These are phyloP conservation scores for Hericium rajendrae DNA, from an alignment of 768 basidiomycete genomes.

Conservation along the genomic window DNA sequence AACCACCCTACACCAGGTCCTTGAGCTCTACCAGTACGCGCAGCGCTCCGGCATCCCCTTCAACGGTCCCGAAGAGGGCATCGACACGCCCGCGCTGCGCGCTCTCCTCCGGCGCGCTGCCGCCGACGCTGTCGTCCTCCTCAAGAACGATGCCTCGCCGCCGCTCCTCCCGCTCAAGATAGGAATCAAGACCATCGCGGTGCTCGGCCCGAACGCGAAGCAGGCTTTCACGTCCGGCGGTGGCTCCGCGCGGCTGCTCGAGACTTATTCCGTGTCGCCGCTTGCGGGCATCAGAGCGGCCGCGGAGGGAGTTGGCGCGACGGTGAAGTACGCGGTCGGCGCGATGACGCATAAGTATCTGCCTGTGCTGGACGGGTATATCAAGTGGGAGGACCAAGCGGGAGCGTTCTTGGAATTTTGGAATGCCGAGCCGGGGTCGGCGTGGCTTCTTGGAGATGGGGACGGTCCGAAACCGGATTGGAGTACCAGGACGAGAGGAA, in stretches of 20 bases:
- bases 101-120: constrained; percentile 40
- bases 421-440: constrained; percentile 33
- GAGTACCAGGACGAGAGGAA: constrained; percentile 28
- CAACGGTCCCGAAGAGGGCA: constrained; percentile 34
- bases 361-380: constrained; percentile 39
- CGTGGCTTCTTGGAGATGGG: constrained; percentile 25
- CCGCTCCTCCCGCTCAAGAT: constrained; percentile 35
- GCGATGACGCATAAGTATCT: constrained; percentile 37
- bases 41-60: constrained; percentile 46
- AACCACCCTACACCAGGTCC: constrained; percentile 25
- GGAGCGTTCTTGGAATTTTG: constrained; percentile 36
- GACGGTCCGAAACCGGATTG: constrained; percentile 20
- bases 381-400: constrained; percentile 27
- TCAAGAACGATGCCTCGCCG: constrained; percentile 43
- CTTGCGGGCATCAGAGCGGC: constrained; percentile 42
- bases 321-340: constrained; percentile 37
- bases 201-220: constrained; percentile 58
- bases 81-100: constrained; percentile 39
- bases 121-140: constrained; percentile 44
- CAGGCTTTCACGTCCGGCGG: constrained; percentile 44
- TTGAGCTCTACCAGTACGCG: constrained; percentile 37
- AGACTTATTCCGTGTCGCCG: constrained; percentile 47
- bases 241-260: constrained; percentile 44
- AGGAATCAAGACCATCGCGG: constrained; percentile 35
- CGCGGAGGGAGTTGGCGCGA: constrained; percentile 32